A percentile compares a stretch with the other conserved stretches of the same genome.
Conservation (phyloP, 108 stramenopile species). For the Nitzschia putrida region DNA sequence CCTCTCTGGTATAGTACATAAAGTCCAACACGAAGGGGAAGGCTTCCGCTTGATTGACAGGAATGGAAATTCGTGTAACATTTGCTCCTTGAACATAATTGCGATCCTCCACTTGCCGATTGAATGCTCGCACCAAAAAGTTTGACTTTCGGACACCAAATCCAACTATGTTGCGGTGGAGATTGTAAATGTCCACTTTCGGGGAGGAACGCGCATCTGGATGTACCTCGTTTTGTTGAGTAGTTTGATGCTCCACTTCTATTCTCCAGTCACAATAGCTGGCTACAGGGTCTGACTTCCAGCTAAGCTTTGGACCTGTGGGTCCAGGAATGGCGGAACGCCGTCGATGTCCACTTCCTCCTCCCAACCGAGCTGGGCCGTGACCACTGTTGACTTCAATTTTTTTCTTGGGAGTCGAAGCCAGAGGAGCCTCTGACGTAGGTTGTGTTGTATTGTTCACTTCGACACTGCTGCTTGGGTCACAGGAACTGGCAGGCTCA, state of each 20-base stretch:
- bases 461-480: too few relatives aligned
- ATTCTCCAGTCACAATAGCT: constrained; percentile 42
- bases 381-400: not conserved
- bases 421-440: too few relatives aligned
- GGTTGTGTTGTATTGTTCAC: too few relatives aligned
- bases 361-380: not conserved
- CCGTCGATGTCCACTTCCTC: constrained; percentile 4
- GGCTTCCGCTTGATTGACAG: constrained; percentile 28
- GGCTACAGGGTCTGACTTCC: constrained; percentile 36
- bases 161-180: constrained; percentile 41
- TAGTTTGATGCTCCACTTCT: constrained; percentile 5
- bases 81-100: constrained; percentile 1
- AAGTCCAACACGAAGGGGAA: constrained; percentile 43
- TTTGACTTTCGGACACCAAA: constrained; percentile 37
- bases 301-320: constrained; percentile 22
- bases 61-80: constrained; percentile 19
- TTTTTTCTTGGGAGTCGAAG: not conserved
- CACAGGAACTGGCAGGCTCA: too few relatives aligned
- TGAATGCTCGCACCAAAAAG: constrained; percentile 11
- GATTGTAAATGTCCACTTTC: constrained; percentile 27
- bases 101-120: constrained; percentile 12
- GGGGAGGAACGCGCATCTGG: not conserved
- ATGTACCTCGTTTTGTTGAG: not conserved
- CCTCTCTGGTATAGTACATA: constrained; percentile 40
- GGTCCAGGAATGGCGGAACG: not conserved